A percentile compares a stretch with the other conserved stretches of the same genome.
These are phyloP conservation scores for Linanthus parryae DNA, from an alignment of 148 eudicot species.

Conservation along the genomic window DNA sequence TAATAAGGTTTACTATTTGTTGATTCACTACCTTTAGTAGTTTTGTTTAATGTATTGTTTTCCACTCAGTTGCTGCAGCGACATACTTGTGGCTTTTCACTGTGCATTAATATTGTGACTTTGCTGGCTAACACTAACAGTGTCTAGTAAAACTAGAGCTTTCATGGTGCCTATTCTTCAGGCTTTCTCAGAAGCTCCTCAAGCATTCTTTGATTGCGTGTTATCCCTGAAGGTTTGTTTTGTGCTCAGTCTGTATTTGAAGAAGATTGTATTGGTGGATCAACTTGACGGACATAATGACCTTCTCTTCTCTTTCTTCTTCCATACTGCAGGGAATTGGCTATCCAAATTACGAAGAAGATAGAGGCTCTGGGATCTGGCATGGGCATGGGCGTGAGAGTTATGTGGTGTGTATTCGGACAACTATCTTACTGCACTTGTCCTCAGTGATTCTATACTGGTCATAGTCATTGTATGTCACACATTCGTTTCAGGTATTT, in stretches of 20 bases:
- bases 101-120: no score
- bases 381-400: slow-evolving; percentile 72
- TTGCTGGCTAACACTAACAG: slow-evolving; percentile 94
- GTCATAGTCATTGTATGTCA: no score
- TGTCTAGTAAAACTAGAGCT: slow-evolving; percentile 97
- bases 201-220: slow-evolving; percentile 73
- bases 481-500: no score
- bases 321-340: slow-evolving; percentile 57
- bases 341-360: slow-evolving; percentile 89
- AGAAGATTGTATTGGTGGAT: no score
- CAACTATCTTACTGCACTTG: slow-evolving; percentile 15
- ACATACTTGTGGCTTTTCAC: no score
- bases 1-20: no score
- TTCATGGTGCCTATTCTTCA: slow-evolving; percentile 84
- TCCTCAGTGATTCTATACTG: no score
- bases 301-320: slow-evolving; percentile 1
- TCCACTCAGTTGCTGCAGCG: no score
- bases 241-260: no score
- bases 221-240: slow-evolving; percentile 60
- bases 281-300: not conserved
- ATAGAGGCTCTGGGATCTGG: slow-evolving; percentile 83
- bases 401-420: slow-evolving; percentile 84
- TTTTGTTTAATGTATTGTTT: no score
- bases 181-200: slow-evolving; percentile 53
- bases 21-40: no score